Conservation (phyloP, 495 filamentous ascomycete species). For the Aspergillus biplanus region DNA sequence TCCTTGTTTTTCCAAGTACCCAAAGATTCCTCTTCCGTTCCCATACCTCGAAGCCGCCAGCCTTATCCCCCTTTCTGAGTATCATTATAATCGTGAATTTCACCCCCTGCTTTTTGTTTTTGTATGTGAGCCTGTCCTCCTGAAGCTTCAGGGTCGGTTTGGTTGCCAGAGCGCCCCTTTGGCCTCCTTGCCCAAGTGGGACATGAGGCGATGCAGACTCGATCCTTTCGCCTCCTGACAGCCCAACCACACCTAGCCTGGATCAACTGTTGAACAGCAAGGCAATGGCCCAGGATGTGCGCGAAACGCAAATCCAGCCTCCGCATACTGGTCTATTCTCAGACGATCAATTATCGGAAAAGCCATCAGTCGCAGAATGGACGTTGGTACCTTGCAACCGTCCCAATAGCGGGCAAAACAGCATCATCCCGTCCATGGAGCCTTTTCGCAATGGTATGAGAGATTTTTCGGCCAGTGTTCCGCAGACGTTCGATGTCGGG, state of each 20-base stretch:
- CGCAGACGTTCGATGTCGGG: slow-evolving; percentile 28
- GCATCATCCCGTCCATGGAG: slow-evolving; percentile 30
- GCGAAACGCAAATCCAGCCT: slow-evolving; percentile 22
- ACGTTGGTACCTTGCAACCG: slow-evolving; percentile 17
- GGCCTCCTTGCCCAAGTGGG: slow-evolving; percentile 15
- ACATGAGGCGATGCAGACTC: slow-evolving; percentile 34
- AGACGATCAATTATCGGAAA: slow-evolving; percentile 27
- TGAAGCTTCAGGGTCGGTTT: slow-evolving; percentile 8
- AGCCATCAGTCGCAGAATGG: slow-evolving; percentile 25
- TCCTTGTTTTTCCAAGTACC: slow-evolving; percentile 6
- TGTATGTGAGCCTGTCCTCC: slow-evolving; percentile 2
- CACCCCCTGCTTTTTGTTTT: not conserved
- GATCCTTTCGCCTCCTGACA: slow-evolving; percentile 29
- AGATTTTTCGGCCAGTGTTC: slow-evolving; percentile 25
- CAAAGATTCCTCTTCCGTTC: not conserved
- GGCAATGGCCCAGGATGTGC: slow-evolving; percentile 43
- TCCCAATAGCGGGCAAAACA: slow-evolving; percentile 21
- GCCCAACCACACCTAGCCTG: slow-evolving; percentile 28
- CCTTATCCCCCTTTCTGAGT: not conserved
- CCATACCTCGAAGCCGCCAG: not conserved
- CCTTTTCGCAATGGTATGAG: slow-evolving; percentile 26
- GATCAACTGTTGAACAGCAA: slow-evolving; percentile 28
- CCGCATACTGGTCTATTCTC: slow-evolving; percentile 18
- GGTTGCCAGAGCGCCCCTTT: slow-evolving; percentile 13
- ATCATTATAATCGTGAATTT: not conserved